These are phyloP conservation scores for Coemansia sp. DNA, from an alignment of 371 early-diverging fungal genomes.

Conservation along the genomic window DNA sequence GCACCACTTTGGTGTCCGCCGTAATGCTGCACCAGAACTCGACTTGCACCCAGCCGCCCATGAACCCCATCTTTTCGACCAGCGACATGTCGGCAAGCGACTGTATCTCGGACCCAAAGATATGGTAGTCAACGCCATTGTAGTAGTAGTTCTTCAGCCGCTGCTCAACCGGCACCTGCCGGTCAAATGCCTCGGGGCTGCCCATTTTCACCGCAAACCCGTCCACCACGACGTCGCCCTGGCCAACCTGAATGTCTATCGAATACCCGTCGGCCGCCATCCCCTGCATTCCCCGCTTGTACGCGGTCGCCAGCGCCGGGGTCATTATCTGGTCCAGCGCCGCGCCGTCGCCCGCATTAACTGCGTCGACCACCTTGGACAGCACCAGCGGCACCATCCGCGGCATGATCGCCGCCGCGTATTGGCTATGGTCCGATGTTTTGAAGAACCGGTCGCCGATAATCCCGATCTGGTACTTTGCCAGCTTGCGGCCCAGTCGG, in stretches of 20 bases:
- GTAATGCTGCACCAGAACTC: constrained; percentile 13
- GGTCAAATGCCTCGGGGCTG: constrained; percentile 22
- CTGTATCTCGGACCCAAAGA: background rate
- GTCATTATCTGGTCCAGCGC: constrained; percentile 16
- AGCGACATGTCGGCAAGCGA: no score
- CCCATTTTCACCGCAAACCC: background rate
- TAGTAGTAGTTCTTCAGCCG: constrained; percentile 7
- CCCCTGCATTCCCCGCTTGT: constrained; percentile 16
- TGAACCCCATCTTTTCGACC: no score
- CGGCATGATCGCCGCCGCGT: constrained; percentile 4
- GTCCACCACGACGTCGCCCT: background rate
- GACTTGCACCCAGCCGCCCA: background rate
- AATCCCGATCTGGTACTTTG: background rate
- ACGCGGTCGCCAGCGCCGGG: constrained; percentile 12
- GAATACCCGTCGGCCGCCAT: constrained; percentile 10
- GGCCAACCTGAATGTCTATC: constrained; percentile 5
- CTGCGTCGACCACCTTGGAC: constrained; percentile 9
- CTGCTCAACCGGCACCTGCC: background rate
- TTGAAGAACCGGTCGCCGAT: background rate
- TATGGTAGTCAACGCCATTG: background rate
- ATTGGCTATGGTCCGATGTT: background rate
- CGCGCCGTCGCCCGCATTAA: constrained; percentile 15
- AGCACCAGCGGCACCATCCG: constrained; percentile 12
- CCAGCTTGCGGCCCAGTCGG: background rate
- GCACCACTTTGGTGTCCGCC: constrained; percentile 11